A percentile compares a stretch with the other conserved stretches of the same genome.
Evolutionary conservation across 169 alveolate species (phyloP).

Genomic region (Cryptosporidium sp.): DNA sequence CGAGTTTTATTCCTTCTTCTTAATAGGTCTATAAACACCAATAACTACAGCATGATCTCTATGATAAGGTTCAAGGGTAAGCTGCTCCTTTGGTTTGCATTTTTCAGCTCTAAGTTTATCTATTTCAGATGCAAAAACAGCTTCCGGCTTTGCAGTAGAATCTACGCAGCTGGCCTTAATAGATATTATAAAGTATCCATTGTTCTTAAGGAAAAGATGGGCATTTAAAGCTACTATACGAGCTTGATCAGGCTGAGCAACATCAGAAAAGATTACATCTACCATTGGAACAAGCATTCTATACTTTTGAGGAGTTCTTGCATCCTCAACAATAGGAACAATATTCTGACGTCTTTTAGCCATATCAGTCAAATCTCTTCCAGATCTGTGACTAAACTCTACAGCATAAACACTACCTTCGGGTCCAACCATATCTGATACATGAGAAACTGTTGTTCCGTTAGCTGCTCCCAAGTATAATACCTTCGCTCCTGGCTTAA

Average conservation of each 20-base stretch:
- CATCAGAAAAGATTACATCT: conserved; percentile 98
- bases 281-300: conserved; percentile 99
- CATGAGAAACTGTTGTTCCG: conserved; percentile 99
- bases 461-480: conserved; percentile 98
- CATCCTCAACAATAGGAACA: conserved; percentile 99
- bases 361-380: conserved; percentile 98
- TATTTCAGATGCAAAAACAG: conserved; percentile 92
- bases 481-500: conserved; percentile 96
- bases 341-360: conserved; percentile 97
- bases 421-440: conserved; percentile 99
- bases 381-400: conserved; percentile 98
- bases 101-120: conserved; percentile 90
- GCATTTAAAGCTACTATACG: conserved; percentile 97
- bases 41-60: conserved; percentile 98
- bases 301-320: conserved; percentile 98
- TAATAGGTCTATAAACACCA: conserved; percentile 94
- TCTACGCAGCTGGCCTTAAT: conserved; percentile 99
- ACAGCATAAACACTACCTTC: conserved; percentile 98
- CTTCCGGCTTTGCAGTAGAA: conserved; percentile 98
- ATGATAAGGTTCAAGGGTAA: conserved; percentile 98
- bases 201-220: conserved; percentile 94
- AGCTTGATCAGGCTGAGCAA: conserved; percentile 99
- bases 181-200: conserved; percentile 98
- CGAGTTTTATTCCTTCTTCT: conserved; percentile 81
- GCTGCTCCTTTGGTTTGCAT: conserved; percentile 95